Conservation (phyloP, 345 rosid species). For the Salix viminalis region DNA sequence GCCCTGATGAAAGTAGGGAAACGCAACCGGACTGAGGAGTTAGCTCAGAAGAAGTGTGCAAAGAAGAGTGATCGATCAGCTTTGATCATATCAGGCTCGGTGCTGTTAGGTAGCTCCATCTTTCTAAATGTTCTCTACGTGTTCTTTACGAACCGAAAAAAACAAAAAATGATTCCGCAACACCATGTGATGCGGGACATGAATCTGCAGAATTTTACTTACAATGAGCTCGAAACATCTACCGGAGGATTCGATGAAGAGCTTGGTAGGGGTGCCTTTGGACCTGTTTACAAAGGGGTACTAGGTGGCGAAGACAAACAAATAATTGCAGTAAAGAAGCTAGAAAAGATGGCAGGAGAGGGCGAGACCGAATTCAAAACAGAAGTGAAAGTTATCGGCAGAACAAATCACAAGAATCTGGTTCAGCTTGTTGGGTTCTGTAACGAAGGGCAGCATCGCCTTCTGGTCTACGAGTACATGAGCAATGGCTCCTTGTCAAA, state of each 20-base stretch:
- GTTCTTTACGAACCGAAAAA: too few relatives aligned
- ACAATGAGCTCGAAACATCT: too few relatives aligned
- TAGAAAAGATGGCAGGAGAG: constrained; percentile 11
- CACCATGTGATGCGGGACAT: too few relatives aligned
- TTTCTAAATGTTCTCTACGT: constrained; percentile 9
- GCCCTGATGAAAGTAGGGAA: constrained; percentile 40
- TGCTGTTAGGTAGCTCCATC: constrained; percentile 17
- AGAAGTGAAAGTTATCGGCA: constrained; percentile 25
- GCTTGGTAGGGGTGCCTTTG: constrained; percentile 29
- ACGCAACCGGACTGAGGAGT: constrained; percentile 10
- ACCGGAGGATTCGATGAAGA: constrained; percentile 32
- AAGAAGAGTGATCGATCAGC: neutral
- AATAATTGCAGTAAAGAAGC: constrained; percentile 37
- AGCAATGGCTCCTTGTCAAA: constrained; percentile 29
- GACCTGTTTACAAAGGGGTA: constrained; percentile 25
- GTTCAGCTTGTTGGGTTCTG: constrained; percentile 40
- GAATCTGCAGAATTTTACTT: too few relatives aligned
- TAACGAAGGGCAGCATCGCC: constrained; percentile 15
- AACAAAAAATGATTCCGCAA: too few relatives aligned
- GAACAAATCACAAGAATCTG: constrained; percentile 38
- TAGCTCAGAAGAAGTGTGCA: too few relatives aligned
- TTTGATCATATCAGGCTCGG: constrained; percentile 6
- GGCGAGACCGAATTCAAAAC: constrained; percentile 26
- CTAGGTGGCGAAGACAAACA: neutral
- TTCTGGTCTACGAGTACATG: constrained; percentile 36